phyloP scores from a whole-genome alignment of 352 stramenopile species.

The Pythium brachiatum region DNA sequence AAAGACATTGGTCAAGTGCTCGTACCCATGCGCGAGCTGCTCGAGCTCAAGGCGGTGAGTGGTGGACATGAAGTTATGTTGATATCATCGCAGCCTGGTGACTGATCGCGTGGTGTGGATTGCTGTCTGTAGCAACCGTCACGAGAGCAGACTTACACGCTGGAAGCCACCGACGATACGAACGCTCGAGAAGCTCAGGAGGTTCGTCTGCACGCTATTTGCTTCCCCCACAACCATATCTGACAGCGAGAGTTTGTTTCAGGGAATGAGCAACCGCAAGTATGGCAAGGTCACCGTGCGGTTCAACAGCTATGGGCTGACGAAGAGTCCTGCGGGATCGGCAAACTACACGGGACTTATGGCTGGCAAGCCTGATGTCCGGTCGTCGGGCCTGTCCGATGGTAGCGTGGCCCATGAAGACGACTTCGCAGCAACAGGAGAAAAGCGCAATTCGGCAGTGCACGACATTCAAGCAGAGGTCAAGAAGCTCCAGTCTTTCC shows the following conservation, averaged over 20 bases:
- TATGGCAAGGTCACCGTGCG: constrained; percentile 61
- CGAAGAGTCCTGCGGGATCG: constrained; percentile 18
- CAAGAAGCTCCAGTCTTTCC: constrained; percentile 57
- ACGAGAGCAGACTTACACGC: constrained; percentile 50
- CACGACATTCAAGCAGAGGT: constrained; percentile 68
- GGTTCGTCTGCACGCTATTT: constrained; percentile 8
- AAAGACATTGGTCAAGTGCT: constrained; percentile 68
- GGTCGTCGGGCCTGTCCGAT: constrained; percentile 45
- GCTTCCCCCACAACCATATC: neutral
- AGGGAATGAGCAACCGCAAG: constrained; percentile 60
- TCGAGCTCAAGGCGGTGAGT: constrained; percentile 71
- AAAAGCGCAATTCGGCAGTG: constrained; percentile 30
- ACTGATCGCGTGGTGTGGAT: neutral
- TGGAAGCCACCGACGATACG: constrained; percentile 67
- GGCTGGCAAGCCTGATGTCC: constrained; percentile 31
- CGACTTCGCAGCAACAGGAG: constrained; percentile 49
- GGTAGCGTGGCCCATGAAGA: constrained; percentile 65
- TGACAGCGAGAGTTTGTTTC: neutral
- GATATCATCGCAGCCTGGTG: neutral
- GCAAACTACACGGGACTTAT: constrained; percentile 55
- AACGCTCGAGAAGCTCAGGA: constrained; percentile 42
- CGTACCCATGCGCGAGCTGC: constrained; percentile 61
- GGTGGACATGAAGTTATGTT: neutral
- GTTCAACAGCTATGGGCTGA: constrained; percentile 68
- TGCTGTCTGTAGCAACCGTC: constrained; percentile 42